Conservation (phyloP, 75 land plant genomes). For the Sequoia sempervirens region DNA sequence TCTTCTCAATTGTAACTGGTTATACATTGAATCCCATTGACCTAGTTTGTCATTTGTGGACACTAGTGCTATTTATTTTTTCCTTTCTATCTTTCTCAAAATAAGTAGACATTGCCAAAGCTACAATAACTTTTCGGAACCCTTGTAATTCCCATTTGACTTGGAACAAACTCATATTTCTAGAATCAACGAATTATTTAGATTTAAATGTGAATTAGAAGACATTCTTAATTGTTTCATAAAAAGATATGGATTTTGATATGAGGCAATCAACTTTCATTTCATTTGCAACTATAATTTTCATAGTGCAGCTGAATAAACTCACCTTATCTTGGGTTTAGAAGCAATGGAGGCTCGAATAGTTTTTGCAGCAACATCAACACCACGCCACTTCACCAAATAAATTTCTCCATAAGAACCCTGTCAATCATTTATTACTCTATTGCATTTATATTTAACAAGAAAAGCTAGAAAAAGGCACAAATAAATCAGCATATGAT, state of each 20-base stretch:
- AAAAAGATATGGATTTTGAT: background rate
- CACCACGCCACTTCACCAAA: conserved; percentile 58
- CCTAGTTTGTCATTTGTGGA: background rate
- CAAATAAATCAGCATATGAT: background rate
- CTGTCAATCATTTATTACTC: conserved; percentile 12
- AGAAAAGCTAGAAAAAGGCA: background rate
- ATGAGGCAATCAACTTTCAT: background rate
- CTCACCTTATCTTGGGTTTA: conserved; percentile 32
- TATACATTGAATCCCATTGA: background rate
- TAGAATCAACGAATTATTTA: background rate
- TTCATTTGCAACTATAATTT: background rate
- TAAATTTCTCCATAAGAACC: conserved; percentile 61
- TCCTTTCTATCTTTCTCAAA: background rate
- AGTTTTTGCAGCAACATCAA: conserved; percentile 60
- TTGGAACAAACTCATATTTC: background rate
- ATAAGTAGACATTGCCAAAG: background rate
- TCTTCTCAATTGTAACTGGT: background rate
- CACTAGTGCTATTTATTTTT: background rate
- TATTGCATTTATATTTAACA: background rate
- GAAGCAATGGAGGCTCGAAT: conserved; percentile 40
- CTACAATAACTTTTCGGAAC: background rate
- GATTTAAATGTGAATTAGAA: background rate
- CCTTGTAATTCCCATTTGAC: background rate
- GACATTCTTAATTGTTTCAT: background rate
- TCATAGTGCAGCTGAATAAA: background rate